Conservation (phyloP, 73 alveolate genomes). For the Stentor roeselii region DNA sequence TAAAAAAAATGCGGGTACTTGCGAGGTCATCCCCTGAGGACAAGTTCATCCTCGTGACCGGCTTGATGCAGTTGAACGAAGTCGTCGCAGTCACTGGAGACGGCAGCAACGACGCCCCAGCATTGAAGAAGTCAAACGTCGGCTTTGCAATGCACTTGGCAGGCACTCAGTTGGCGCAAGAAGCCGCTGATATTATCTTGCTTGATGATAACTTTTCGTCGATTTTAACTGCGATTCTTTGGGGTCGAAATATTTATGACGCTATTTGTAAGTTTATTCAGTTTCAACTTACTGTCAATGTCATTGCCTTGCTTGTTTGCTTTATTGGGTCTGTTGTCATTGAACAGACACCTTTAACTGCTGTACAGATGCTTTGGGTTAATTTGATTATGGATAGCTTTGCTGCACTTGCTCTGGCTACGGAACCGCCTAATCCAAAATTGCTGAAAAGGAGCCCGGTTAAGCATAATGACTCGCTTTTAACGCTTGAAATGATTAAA, state of each 20-base stretch:
- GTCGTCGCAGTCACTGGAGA: conserved; percentile 98
- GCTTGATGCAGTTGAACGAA: conserved; percentile 70
- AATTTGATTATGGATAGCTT: conserved; percentile 84
- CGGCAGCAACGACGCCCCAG: conserved; percentile 98
- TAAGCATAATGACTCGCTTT: conserved; percentile 65
- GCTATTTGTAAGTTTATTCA: conserved; percentile 86
- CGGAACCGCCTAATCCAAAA: conserved; percentile 83
- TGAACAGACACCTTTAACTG: conserved; percentile 82
- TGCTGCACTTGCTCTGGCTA: conserved; percentile 87
- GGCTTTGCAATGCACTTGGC: conserved; percentile 98
- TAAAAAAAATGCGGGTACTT: conserved; percentile 76
- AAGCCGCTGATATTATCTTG: conserved; percentile 90
- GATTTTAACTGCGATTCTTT: conserved; percentile 76
- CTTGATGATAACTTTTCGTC: conserved; percentile 84
- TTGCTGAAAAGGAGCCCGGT: conserved; percentile 72
- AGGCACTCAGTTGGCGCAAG: conserved; percentile 98
- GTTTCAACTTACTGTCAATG: conserved; percentile 80
- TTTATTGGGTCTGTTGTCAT: conserved; percentile 79
- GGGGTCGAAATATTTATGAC: conserved; percentile 90
- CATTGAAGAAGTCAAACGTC: conserved; percentile 93
- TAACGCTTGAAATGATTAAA: conserved; percentile 78
- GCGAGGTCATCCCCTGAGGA: conserved; percentile 94
- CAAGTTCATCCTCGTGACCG: conserved; percentile 85
- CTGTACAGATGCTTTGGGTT: conserved; percentile 89
- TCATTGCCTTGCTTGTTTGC: conserved; percentile 81